These are phyloP conservation scores for Hanseniaspora valbyensis DNA, from an alignment of 805 yeast genomes.

Conservation along the genomic window DNA sequence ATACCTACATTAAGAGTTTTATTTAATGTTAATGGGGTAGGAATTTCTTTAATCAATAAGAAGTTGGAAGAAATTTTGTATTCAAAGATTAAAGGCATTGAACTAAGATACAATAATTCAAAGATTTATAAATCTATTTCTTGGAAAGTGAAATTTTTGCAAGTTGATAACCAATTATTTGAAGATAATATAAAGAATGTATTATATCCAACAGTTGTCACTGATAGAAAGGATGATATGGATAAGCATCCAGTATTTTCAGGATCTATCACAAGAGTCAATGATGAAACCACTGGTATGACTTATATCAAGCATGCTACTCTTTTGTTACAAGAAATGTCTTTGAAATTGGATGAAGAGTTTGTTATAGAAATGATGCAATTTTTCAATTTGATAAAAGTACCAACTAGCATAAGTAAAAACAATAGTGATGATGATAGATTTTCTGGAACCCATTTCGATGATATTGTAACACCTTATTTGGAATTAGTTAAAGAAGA, in stretches of 20 bases:
- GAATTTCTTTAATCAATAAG: constrained; percentile 69
- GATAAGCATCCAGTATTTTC: constrained; percentile 84
- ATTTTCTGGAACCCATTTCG: constrained; percentile 40
- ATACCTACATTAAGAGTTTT: constrained; percentile 29
- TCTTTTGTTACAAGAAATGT: constrained; percentile 73
- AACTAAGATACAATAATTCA: constrained; percentile 68
- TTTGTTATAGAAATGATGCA: constrained; percentile 73
- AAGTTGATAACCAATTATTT: constrained; percentile 80
- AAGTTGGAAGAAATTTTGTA: constrained; percentile 70
- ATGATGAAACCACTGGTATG: constrained; percentile 86
- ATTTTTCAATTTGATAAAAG: constrained; percentile 40
- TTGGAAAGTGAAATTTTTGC: constrained; percentile 84
- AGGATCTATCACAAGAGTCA: constrained; percentile 69
- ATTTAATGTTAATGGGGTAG: constrained; percentile 70
- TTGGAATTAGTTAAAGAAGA: constrained; percentile 19
- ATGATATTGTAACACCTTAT: constrained; percentile 24
- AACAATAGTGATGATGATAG: neutral
- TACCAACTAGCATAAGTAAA: neutral
- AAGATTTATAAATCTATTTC: constrained; percentile 72
- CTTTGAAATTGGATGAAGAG: constrained; percentile 89
- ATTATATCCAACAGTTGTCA: constrained; percentile 79
- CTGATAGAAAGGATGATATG: constrained; percentile 73
- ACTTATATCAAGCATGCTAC: constrained; percentile 86
- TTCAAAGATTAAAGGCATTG: constrained; percentile 70
- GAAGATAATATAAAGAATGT: constrained; percentile 84